phyloP scores from a whole-genome alignment of 1,284 basidiomycete species.

The Cryptococcus amylolentus region DNA sequence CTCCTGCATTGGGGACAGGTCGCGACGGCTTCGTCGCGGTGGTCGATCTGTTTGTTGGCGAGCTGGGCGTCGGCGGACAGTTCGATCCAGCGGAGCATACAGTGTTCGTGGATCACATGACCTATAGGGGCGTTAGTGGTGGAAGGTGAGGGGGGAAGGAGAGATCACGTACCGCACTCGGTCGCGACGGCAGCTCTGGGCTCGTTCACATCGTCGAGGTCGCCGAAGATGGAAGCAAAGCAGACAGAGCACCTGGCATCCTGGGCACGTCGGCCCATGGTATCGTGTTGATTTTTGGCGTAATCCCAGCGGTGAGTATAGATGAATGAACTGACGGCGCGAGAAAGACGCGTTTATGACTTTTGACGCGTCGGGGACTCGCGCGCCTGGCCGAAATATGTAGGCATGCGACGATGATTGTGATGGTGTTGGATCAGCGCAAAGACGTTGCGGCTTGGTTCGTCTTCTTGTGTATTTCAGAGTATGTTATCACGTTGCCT shows the following conservation, averaged over 20 bases:
- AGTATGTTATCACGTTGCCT: too few species aligned
- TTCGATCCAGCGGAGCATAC: constrained; percentile 35
- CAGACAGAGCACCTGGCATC: constrained; percentile 39
- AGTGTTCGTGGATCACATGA: constrained; percentile 43
- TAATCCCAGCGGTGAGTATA: too few species aligned
- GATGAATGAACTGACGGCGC: too few species aligned
- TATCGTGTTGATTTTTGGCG: background rate
- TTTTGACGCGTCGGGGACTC: too few species aligned
- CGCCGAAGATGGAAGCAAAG: constrained; percentile 38
- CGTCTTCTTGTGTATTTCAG: too few species aligned
- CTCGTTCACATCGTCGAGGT: constrained; percentile 38
- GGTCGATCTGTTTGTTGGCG: constrained; percentile 15
- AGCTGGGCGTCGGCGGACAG: constrained; percentile 26
- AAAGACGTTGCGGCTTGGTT: too few species aligned
- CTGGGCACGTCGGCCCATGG: constrained; percentile 9
- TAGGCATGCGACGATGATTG: too few species aligned
- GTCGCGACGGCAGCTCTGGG: constrained; percentile 30
- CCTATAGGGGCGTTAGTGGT: constrained; percentile 17
- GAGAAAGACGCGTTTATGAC: too few species aligned
- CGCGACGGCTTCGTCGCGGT: constrained; percentile 30
- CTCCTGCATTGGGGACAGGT: constrained; percentile 40
- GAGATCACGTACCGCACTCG: constrained; percentile 39
- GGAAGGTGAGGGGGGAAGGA: background rate
- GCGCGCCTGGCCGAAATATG: too few species aligned
- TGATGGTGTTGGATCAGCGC: too few species aligned